These are phyloP conservation scores for Candida berthetii DNA, from an alignment of 805 yeast genomes.

Conservation along the genomic window DNA sequence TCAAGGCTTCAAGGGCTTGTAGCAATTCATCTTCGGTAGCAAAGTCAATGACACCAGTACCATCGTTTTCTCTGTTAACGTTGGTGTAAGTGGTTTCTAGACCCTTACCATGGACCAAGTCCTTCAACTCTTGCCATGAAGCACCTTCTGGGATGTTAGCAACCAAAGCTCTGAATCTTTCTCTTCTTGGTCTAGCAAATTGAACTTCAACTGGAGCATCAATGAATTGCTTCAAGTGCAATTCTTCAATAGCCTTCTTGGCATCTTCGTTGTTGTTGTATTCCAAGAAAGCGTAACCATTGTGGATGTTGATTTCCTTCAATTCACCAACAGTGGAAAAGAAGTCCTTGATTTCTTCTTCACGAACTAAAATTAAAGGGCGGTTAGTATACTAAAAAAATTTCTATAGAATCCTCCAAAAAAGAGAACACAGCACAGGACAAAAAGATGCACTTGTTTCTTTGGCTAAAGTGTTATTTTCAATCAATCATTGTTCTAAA, in stretches of 20 bases:
- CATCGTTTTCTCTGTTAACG: conserved; percentile 38
- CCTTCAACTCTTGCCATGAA: conserved; percentile 88
- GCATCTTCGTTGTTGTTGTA: conserved; percentile 72
- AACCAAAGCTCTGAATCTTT: conserved; percentile 68
- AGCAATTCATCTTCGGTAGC: conserved; percentile 68
- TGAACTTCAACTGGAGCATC: conserved; percentile 40
- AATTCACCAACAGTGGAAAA: conserved; percentile 63
- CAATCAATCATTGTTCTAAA: too few relatives aligned
- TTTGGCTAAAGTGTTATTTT: too few relatives aligned
- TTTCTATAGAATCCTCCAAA: too few relatives aligned
- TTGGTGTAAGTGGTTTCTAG: conserved; percentile 55
- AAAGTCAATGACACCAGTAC: conserved; percentile 40
- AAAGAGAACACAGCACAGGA: too few relatives aligned
- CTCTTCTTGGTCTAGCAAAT: conserved; percentile 40
- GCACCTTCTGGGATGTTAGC: conserved; percentile 68
- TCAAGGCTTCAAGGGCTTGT: conserved; percentile 67
- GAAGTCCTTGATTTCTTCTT: conserved; percentile 62
- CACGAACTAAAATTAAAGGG: conserved; percentile 21
- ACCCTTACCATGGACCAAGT: conserved; percentile 76
- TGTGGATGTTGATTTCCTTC: conserved; percentile 61
- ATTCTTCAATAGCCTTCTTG: conserved; percentile 64
- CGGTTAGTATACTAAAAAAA: conserved; percentile 5
- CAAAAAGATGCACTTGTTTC: too few relatives aligned
- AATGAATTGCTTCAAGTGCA: conserved; percentile 66
- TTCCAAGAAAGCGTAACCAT: conserved; percentile 88